Evolutionary conservation across 177 flowering plant species (phyloP), one percentile per base, ranked within the genome.

Genomic region (Tripterygium wilfordii): DNA sequence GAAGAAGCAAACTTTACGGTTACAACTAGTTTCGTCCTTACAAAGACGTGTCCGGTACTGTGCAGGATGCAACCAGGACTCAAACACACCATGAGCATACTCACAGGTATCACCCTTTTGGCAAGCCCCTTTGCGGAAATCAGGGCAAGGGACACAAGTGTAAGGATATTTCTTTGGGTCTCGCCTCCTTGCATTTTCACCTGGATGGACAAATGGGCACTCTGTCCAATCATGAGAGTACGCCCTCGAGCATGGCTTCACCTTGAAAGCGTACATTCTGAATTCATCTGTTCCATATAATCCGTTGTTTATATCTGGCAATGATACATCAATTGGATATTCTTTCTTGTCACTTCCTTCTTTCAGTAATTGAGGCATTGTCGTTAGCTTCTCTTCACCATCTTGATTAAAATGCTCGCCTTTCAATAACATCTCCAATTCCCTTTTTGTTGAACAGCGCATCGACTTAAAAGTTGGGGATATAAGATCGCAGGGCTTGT

Each of bases 221-320:
- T 92, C 98, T 0, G 98, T 92, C 98, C 98, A 92, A 51, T 92
- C 98, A 39, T 92, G 98, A 2, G 98, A 75, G 51, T 88, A 86
- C 0, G 96, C 98, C 61, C 98, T 72, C 0, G 98, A 86, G 63
- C 98, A 92, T 15, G 96, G 96, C 79, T 79, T 82, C 53, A 92
- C 82, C 83, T 92, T 92, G 75, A 88, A 92, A 27, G 71, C 62
- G 39, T 77, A 92, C 96, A 92, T 92, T 62, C 98, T 66, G 53
- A 92, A 92, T 51, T 92, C 98, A 63, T 92, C 98, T 0, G 86
- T 75, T 3, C 90, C 80, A 25, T 85, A 91, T 1, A 85, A 44
- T 12, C 96, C 96, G 27, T 68, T 70, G 69, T 88, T 91, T 28
- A 91, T 85, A 44, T 91, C 98, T 0, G 98, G 98, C 40, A 91